phyloP scores from a whole-genome alignment of 2,329 filamentous ascomycete genomes.

The Metarhizium humberi region DNA sequence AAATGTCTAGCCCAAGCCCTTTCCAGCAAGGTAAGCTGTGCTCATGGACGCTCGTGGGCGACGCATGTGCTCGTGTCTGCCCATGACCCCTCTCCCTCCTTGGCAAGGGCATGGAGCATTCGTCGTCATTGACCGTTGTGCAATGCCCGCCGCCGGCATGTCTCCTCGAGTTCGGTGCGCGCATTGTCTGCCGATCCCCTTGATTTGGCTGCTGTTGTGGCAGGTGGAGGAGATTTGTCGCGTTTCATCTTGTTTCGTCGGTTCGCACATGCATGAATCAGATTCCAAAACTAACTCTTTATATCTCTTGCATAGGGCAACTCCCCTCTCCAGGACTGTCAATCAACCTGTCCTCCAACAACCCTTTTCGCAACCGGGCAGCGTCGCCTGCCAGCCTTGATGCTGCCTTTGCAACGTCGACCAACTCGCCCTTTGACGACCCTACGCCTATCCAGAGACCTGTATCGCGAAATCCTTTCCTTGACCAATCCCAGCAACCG shows the following conservation, averaged over 20 bases:
- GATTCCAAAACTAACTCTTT: constrained; percentile 2
- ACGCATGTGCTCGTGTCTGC: not conserved
- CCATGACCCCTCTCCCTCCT: not conserved
- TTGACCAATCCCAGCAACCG: constrained; percentile 43
- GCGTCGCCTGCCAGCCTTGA: constrained; percentile 43
- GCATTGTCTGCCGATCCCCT: constrained; percentile 4
- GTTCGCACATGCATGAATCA: not conserved
- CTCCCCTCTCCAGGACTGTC: constrained; percentile 34
- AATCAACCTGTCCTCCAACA: constrained; percentile 70
- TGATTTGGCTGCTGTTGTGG: constrained; percentile 5
- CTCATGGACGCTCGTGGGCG: not conserved
- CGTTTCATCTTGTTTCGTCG: constrained; percentile 13
- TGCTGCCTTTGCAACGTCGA: constrained; percentile 25
- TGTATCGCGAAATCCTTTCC: constrained; percentile 66
- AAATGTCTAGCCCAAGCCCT: constrained; percentile 8
- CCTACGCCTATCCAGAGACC: constrained; percentile 41
- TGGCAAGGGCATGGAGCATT: not conserved
- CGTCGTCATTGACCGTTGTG: not conserved
- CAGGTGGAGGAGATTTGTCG: constrained; percentile 10
- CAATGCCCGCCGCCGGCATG: not conserved
- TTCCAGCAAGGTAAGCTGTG: constrained; percentile 10
- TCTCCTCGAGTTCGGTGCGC: not conserved
- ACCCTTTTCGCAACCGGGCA: constrained; percentile 69
- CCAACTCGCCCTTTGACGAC: constrained; percentile 52
- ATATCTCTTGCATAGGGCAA: constrained; percentile 11